Evolutionary conservation across 768 basidiomycete genomes (phyloP).

Genomic region (Tremella fuciformis): DNA sequence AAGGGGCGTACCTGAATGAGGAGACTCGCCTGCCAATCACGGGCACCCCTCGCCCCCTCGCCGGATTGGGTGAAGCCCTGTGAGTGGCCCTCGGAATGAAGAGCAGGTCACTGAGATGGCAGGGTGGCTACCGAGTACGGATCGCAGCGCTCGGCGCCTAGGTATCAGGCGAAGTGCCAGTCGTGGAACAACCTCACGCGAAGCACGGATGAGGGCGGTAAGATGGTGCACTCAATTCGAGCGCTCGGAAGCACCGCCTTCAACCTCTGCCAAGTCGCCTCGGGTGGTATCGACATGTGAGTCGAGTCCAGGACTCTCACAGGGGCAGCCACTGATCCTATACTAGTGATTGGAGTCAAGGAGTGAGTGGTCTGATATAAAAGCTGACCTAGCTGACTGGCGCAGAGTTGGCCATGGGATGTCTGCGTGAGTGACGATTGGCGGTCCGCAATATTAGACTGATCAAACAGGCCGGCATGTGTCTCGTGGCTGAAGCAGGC

Average conservation of each 20-base stretch:
- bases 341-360: conserved; percentile 34
- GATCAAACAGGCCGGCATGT: conserved; percentile 66
- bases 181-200: conserved; percentile 76
- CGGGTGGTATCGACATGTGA: conserved; percentile 77
- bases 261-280: conserved; percentile 61
- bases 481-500: conserved; percentile 88
- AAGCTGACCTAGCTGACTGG: conserved; percentile 1
- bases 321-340: conserved; percentile 1
- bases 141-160: conserved; percentile 24
- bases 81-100: conserved; percentile 19
- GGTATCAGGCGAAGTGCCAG: conserved; percentile 56
- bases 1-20: conserved; percentile 72
- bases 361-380: conserved; percentile 57
- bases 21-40: conserved; percentile 64
- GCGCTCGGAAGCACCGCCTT: conserved; percentile 64
- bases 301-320: conserved; percentile 37
- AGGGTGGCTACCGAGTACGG: conserved; percentile 43
- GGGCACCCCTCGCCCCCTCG: conserved; percentile 57
- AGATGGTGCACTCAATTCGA: conserved; percentile 80
- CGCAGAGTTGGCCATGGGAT: conserved; percentile 73
- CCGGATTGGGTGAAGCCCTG: conserved; percentile 68
- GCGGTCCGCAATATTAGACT: no score
- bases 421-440: conserved; percentile 61
- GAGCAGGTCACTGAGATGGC: neutral
- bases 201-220: conserved; percentile 67